Evolutionary conservation across 2,329 filamentous ascomycete species (phyloP), one percentile per base, ranked within the genome.

Genomic region (Fusarium sororula): DNA sequence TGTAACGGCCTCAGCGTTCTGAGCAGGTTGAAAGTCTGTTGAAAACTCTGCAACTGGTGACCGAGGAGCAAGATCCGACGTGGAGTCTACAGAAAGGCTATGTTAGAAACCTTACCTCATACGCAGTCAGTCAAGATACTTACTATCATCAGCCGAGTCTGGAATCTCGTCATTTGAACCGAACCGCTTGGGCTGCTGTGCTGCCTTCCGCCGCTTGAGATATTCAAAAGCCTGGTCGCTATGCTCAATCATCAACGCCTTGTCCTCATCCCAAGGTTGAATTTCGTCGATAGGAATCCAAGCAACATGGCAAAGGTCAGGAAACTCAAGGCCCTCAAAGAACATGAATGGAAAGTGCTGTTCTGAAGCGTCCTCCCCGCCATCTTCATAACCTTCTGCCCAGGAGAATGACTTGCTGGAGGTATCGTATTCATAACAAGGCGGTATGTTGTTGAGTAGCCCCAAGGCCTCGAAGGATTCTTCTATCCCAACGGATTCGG

Each of bases 301-400:
- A 13, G 54, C 69, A 35, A 73, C 53, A 7, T 72, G 47, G 24
- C 71, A 59, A 5, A 53, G 24, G 4, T 56, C 41, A 5, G 69
- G 72, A 26, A 75, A 76, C 5, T 28, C n/a, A 22, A 48, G n/a
- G 4, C 62, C 74, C 17, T 76, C 74, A 11, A 76, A 76, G 47
- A 71, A 73, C 35, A 75, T 68, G 35, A 76, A 72, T 2, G 74
- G 66, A n/a, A 75, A 75, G 11, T 73, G 38, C 22, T 63, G 63
- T 32, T 51, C 47, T 8, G 56, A 39, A 8, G 44, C 37, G 7
- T 18, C 30, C 4, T 67, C 51, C 7, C 63, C 74, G 2, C 37
- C 62, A 7, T 68, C 57, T 24, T 75, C 56, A 22, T 69, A 76
- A 13, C 39, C 74, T 20, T 58, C 12, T 10, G 42, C 42, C 72